Evolutionary conservation across 768 basidiomycete species (phyloP).

Genomic region (Arthromyces matolae): DNA sequence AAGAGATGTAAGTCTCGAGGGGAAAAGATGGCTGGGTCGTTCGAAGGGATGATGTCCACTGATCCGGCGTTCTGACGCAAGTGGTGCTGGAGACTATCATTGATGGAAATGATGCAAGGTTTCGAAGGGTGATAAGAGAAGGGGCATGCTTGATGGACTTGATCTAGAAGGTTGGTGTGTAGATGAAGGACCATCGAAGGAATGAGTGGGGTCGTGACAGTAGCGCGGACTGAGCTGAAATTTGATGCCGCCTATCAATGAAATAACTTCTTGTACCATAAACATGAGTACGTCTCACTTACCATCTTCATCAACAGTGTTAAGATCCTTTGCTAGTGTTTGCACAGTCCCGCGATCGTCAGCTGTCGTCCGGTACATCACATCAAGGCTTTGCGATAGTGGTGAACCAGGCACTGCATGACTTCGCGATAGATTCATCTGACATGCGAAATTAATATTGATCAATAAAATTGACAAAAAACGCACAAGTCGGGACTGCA

Average conservation of each 20-base stretch:
- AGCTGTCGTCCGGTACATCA: conserved; percentile 19
- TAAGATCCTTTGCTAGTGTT: conserved; percentile 15
- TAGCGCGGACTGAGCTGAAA: neutral
- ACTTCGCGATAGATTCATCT: neutral
- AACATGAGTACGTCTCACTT: neutral
- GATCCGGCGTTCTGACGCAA: no score
- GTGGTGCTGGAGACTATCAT: no score
- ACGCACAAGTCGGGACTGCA: conserved; percentile 13
- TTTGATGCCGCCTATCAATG: neutral
- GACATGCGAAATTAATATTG: neutral
- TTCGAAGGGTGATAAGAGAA: no score
- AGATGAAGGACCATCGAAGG: no score
- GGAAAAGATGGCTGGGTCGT: no score
- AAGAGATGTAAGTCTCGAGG: no score
- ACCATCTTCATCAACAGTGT: conserved; percentile 18
- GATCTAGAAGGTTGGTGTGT: no score
- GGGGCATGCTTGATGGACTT: no score
- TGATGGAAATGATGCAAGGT: no score
- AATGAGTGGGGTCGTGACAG: no score
- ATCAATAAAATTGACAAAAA: neutral
- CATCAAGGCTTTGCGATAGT: conserved; percentile 6
- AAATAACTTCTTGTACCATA: neutral
- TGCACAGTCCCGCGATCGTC: conserved; percentile 22
- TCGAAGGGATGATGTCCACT: no score
- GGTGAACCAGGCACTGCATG: neutral